These are phyloP conservation scores for Puccinia novopanici DNA, from an alignment of 1,284 basidiomycete species.

Conservation along the genomic window DNA sequence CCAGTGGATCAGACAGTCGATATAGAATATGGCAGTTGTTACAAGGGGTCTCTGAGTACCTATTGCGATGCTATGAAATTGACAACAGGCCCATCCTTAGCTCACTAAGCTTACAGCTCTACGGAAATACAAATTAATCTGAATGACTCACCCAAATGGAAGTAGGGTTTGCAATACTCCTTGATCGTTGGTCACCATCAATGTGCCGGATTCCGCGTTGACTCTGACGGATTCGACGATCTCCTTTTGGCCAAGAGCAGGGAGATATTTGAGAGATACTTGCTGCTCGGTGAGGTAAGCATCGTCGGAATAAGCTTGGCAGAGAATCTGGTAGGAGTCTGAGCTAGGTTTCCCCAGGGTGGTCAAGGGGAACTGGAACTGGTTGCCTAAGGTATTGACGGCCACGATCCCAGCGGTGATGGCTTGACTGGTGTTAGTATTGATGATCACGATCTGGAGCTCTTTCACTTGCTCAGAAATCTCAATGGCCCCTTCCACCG, in stretches of 20 bases:
- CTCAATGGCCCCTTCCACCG: conserved; percentile 14
- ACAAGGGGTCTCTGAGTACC: not conserved
- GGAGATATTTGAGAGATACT: conserved; percentile 16
- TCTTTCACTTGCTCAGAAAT: conserved; percentile 1
- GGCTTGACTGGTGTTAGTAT: conserved; percentile 42
- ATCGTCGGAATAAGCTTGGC: conserved; percentile 41
- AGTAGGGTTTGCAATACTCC: conserved; percentile 31
- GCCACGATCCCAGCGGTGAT: conserved; percentile 32
- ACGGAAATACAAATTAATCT: not conserved
- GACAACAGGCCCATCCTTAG: not conserved
- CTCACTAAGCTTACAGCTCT: not conserved
- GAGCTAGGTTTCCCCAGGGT: conserved; percentile 31
- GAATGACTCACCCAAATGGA: conserved; percentile 39
- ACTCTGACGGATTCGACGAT: not conserved
- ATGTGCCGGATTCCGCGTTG: conserved; percentile 39
- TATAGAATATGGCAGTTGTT: too few species aligned
- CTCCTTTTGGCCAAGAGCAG: not conserved
- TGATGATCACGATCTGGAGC: conserved; percentile 39
- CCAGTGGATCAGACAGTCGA: not conserved
- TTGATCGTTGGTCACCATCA: conserved; percentile 16
- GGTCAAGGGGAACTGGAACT: conserved; percentile 26
- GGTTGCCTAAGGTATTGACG: conserved; percentile 34
- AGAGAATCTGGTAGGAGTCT: conserved; percentile 12
- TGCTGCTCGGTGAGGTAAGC: conserved; percentile 20
- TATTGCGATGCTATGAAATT: conserved; percentile 9